These are phyloP conservation scores for Limonium bicolor DNA, from an alignment of 148 eudicot species.

Conservation along the genomic window DNA sequence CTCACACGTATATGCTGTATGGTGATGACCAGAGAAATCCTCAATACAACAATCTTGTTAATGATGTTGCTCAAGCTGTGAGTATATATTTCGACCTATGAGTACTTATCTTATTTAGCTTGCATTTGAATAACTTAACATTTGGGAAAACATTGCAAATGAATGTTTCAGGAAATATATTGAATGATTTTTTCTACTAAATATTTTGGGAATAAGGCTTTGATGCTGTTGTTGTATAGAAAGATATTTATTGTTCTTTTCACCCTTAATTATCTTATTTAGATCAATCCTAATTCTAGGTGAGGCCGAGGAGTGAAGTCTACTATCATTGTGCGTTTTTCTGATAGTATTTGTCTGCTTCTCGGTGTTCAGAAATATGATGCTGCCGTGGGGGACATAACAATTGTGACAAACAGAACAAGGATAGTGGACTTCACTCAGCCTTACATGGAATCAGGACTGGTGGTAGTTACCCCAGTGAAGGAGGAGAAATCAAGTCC, in stretches of 20 bases:
- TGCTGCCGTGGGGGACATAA: constrained; percentile 79
- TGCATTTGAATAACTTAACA: no score
- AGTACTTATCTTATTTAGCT: no score
- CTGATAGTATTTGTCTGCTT: constrained; percentile 3
- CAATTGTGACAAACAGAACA: constrained; percentile 59
- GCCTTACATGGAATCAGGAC: constrained; percentile 59
- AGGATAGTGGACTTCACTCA: constrained; percentile 79
- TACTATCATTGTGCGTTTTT: no score
- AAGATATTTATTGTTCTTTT: no score
- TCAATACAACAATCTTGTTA: constrained; percentile 29
- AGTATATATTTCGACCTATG: no score
- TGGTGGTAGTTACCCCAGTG: constrained; percentile 55
- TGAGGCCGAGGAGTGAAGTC: no score
- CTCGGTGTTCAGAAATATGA: constrained; percentile 52
- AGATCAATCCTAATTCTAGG: no score
- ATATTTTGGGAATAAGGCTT: no score
- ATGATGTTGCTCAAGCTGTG: constrained; percentile 48
- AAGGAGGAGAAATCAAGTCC: constrained; percentile 28
- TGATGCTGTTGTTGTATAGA: no score
- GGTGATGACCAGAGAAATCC: constrained; percentile 76
- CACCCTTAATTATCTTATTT: no score
- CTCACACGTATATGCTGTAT: constrained; percentile 36
- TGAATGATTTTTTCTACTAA: background rate
- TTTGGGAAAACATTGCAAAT: background rate
- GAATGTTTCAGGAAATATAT: background rate